Conservation (phyloP, 495 filamentous ascomycete species). For the Xeromyces bisporus region DNA sequence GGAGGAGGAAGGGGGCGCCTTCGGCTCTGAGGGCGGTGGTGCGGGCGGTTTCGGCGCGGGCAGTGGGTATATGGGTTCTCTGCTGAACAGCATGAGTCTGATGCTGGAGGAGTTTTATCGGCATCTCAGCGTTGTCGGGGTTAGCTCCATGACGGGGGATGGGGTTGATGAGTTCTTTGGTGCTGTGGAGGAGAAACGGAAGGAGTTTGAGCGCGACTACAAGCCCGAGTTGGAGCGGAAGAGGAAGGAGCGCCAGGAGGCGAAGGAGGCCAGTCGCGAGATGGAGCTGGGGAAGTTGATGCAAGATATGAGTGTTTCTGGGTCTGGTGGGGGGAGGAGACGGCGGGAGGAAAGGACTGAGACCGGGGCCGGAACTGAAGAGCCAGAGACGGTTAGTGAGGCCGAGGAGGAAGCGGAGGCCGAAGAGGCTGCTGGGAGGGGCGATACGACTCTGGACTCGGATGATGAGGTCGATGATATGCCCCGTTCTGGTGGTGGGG, state of each 20-base stretch:
- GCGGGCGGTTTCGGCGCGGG: conserved; percentile 44
- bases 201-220: conserved; percentile 86
- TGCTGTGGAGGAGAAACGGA: conserved; percentile 67
- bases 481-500: conserved; percentile 18
- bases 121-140: conserved; percentile 78
- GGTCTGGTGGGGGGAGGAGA: conserved; percentile 19
- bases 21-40: conserved; percentile 52
- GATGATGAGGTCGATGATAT: conserved; percentile 9
- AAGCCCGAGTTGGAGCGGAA: conserved; percentile 75
- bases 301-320: conserved; percentile 74
- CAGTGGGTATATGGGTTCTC: conserved; percentile 90
- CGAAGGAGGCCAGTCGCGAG: conserved; percentile 50
- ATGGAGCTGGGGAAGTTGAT: conserved; percentile 80
- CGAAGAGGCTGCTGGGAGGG: conserved; percentile 10
- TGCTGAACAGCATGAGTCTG: conserved; percentile 92
- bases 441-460: too few species aligned
- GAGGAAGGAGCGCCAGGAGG: conserved; percentile 54
- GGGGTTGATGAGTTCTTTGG: conserved; percentile 88
- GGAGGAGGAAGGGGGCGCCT: conserved; percentile 65
- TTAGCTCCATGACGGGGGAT: conserved; percentile 82
- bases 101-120: conserved; percentile 97
- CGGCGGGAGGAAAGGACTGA: conserved; percentile 8
- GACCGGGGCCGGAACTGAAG: too few species aligned
- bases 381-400: conserved; percentile 34
- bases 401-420: conserved; percentile 30